These are phyloP conservation scores for Maudiozyma turicensis DNA, from an alignment of 805 yeast genomes.

Conservation along the genomic window DNA sequence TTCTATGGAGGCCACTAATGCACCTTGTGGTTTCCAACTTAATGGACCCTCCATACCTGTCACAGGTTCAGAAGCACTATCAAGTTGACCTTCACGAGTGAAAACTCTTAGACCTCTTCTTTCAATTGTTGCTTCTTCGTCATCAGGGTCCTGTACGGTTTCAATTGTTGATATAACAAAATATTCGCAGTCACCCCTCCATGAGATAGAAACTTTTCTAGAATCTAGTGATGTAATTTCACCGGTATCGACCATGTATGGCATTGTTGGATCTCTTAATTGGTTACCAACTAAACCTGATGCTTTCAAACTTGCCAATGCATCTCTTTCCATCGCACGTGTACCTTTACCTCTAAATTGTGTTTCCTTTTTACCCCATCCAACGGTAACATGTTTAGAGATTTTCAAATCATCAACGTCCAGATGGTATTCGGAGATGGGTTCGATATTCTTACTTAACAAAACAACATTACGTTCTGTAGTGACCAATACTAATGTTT, in stretches of 20 bases:
- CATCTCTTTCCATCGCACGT: constrained; percentile 60
- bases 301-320: constrained; percentile 36
- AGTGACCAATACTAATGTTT: constrained; percentile 64
- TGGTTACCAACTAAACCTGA: constrained; percentile 61
- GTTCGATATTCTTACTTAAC: constrained; percentile 70
- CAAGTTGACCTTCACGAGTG: constrained; percentile 65
- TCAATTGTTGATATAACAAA: constrained; percentile 63
- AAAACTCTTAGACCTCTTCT: constrained; percentile 81
- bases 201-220: constrained; percentile 45
- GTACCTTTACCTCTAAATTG: constrained; percentile 94
- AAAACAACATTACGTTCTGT: constrained; percentile 49
- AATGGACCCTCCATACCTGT: constrained; percentile 66
- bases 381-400: constrained; percentile 85
- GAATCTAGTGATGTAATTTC: constrained; percentile 46
- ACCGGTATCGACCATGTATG: constrained; percentile 63
- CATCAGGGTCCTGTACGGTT: constrained; percentile 33
- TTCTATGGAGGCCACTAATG: constrained; percentile 74
- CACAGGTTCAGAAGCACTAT: constrained; percentile 81
- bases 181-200: constrained; percentile 94
- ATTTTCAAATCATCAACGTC: constrained; percentile 51
- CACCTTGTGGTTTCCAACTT: constrained; percentile 89
- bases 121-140: constrained; percentile 28
- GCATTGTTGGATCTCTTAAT: constrained; percentile 84
- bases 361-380: constrained; percentile 97
- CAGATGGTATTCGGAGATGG: constrained; percentile 55